Evolutionary conservation across 352 stramenopile genomes (phyloP).

Genomic region (Blastocystis sp.): DNA sequence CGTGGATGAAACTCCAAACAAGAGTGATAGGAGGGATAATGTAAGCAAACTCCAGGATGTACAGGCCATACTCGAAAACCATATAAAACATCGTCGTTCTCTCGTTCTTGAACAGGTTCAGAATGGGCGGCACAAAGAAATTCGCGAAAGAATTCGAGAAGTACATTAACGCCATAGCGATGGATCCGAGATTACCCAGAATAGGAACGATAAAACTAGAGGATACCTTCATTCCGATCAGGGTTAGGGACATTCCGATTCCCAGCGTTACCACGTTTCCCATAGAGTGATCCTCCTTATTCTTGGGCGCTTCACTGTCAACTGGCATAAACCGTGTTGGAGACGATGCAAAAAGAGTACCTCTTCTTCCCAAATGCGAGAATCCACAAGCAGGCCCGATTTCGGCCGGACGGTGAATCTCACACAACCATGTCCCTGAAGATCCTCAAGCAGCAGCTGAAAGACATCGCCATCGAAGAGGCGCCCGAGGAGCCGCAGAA

Average conservation of each 20-base stretch:
- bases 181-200: conserved; percentile 57
- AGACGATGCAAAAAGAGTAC: not conserved
- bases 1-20: conserved; percentile 69
- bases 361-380: not conserved
- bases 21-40: conserved; percentile 59
- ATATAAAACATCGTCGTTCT: conserved; percentile 58
- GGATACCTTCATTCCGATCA: conserved; percentile 61
- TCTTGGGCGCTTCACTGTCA: not conserved
- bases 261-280: conserved; percentile 61
- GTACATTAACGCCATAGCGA: conserved; percentile 56
- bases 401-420: not conserved
- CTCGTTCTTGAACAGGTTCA: conserved; percentile 58
- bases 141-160: conserved; percentile 64
- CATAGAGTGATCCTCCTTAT: conserved; percentile 35
- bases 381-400: not conserved
- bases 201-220: conserved; percentile 68
- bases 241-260: conserved; percentile 58
- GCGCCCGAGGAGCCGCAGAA: not conserved
- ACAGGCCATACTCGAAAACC: conserved; percentile 57
- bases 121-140: conserved; percentile 64
- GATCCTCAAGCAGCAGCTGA: conserved; percentile 59
- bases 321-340: conserved; percentile 8
- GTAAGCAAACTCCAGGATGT: conserved; percentile 67
- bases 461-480: conserved; percentile 30
- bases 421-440: conserved; percentile 44